Conservation (phyloP, 768 basidiomycete species). For the Paxillus involutus region DNA sequence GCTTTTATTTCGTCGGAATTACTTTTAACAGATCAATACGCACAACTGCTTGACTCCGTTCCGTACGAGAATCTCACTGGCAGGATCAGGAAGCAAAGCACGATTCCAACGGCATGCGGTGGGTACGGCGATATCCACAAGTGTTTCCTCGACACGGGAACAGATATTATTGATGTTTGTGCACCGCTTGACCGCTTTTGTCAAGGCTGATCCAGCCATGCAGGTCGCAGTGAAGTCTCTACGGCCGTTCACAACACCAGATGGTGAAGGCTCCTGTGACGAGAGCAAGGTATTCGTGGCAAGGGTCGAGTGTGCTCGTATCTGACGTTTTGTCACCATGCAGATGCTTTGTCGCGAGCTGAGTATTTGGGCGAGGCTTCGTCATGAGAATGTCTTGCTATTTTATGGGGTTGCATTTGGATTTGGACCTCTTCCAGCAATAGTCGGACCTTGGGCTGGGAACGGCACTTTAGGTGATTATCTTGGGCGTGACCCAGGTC, state of each 20-base stretch:
- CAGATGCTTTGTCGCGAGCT: too few relatives aligned
- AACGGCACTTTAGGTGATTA: too few relatives aligned
- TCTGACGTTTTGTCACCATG: background rate
- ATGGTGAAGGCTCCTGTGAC: background rate
- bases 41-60: too few relatives aligned
- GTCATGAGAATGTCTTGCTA: slow-evolving; percentile 6
- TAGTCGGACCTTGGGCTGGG: too few relatives aligned
- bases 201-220: background rate
- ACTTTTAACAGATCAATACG: too few relatives aligned
- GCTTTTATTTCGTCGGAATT: too few relatives aligned
- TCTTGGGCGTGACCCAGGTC: too few relatives aligned
- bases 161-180: background rate
- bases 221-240: background rate
- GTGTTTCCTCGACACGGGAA: background rate
- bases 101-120: background rate
- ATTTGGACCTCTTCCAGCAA: too few relatives aligned
- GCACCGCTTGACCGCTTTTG: background rate
- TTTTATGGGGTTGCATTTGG: too few relatives aligned
- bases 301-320: background rate
- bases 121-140: background rate
- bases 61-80: too few relatives aligned
- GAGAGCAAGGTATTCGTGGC: background rate
- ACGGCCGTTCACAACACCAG: background rate
- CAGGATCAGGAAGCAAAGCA: background rate
- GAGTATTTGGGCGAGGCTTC: too few relatives aligned